These are phyloP conservation scores for Torulaspora gathmanii DNA, from an alignment of 805 yeast genomes.

Conservation along the genomic window DNA sequence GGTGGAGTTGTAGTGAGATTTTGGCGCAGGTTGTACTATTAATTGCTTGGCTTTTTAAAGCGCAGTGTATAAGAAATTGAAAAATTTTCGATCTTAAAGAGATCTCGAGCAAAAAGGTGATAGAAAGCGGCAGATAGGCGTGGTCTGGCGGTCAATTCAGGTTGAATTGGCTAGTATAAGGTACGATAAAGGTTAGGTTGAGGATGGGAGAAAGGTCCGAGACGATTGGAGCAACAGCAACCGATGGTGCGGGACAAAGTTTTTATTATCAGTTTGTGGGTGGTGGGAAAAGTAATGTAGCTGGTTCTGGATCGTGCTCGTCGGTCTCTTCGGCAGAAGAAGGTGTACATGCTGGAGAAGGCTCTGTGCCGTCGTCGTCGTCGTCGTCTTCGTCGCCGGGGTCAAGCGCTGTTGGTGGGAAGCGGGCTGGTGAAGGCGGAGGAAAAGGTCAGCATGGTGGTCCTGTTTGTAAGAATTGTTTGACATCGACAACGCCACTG, in stretches of 20 bases:
- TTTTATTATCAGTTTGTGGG: constrained; percentile 2
- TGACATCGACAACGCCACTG: constrained; percentile 87
- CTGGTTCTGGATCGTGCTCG: constrained; percentile 5
- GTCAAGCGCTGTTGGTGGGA: background rate
- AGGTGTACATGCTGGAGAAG: background rate
- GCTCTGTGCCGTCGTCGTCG: constrained; percentile 6
- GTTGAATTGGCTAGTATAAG: background rate
- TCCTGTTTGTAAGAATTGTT: constrained; percentile 83
- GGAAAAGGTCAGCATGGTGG: constrained; percentile 23
- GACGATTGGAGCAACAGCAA: background rate
- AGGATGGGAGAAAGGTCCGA: too few relatives aligned
- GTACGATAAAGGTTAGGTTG: background rate
- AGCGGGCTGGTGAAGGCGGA: background rate
- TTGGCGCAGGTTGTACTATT: background rate
- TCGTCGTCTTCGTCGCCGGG: constrained; percentile 8
- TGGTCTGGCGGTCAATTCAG: background rate
- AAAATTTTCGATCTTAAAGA: constrained; percentile 4
- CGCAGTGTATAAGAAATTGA: constrained; percentile 2
- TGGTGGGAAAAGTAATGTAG: constrained; percentile 5
- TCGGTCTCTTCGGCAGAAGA: background rate
- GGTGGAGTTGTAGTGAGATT: background rate
- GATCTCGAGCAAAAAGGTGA: background rate
- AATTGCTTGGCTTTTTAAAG: background rate
- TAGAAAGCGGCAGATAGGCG: background rate
- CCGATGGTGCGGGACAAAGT: background rate